Evolutionary conservation across 345 rosid genomes (phyloP).

Genomic region (Melaleuca alternifolia): DNA sequence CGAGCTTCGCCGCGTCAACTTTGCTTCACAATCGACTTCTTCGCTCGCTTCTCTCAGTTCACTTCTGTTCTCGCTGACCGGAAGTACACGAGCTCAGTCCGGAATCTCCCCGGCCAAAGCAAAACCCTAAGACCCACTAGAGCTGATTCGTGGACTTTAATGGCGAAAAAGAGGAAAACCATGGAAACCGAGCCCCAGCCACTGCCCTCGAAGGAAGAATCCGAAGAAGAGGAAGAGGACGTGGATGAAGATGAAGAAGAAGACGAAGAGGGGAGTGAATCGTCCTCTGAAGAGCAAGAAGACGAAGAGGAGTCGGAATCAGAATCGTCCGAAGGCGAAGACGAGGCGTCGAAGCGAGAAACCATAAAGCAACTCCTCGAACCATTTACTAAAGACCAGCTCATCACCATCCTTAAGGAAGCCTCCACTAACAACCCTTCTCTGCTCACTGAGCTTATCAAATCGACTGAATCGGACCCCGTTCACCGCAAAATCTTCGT

Average conservation of each 20-base stretch:
- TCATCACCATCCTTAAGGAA: constrained; percentile 34
- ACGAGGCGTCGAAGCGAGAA: constrained; percentile 23
- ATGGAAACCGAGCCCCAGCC: constrained; percentile 16
- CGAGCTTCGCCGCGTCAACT: background rate
- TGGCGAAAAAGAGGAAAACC: constrained; percentile 5
- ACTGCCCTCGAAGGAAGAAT: constrained; percentile 10
- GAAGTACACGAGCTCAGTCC: background rate
- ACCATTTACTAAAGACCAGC: constrained; percentile 58
- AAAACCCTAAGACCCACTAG: background rate
- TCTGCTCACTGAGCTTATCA: constrained; percentile 24
- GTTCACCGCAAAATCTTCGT: constrained; percentile 69
- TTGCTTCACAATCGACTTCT: no score
- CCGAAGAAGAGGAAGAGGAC: constrained; percentile 13
- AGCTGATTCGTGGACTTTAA: background rate
- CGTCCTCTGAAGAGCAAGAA: background rate
- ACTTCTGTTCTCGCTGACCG: background rate
- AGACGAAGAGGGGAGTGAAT: background rate
- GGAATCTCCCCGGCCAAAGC: background rate
- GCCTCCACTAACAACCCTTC: constrained; percentile 41
- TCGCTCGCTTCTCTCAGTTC: background rate
- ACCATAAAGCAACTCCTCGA: constrained; percentile 48
- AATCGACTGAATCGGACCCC: constrained; percentile 50
- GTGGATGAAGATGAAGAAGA: constrained; percentile 8
- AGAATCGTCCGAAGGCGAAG: background rate
- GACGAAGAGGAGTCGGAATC: constrained; percentile 8